phyloP scores from a whole-genome alignment of 2,329 filamentous ascomycete species.

The Annulohypoxylon truncatum region DNA sequence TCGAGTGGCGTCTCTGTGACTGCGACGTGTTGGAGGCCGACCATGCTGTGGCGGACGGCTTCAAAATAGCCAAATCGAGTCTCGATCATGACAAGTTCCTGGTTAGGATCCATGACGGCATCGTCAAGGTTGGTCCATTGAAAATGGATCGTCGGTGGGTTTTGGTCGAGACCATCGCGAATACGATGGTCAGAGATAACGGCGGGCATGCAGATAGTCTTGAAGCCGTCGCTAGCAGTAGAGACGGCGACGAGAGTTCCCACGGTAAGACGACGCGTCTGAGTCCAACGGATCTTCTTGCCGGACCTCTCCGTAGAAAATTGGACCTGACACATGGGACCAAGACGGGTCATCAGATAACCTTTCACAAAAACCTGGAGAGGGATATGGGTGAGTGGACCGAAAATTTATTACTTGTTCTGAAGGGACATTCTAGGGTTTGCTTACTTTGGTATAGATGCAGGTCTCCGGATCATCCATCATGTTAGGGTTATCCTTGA shows the following conservation, averaged over 20 bases:
- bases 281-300: conserved; percentile 74
- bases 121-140: conserved; percentile 73
- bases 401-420: not conserved
- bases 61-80: conserved; percentile 81
- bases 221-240: conserved; percentile 69
- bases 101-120: conserved; percentile 73
- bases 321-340: conserved; percentile 73
- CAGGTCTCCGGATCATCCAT: conserved; percentile 68
- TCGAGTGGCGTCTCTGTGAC: conserved; percentile 65
- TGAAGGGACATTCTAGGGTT: not conserved
- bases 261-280: conserved; percentile 63
- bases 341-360: conserved; percentile 70
- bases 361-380: conserved; percentile 73
- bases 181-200: conserved; percentile 77
- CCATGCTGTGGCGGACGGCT: conserved; percentile 76
- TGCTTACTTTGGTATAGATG: conserved; percentile 76
- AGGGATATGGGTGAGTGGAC: not conserved
- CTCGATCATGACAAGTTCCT: conserved; percentile 82
- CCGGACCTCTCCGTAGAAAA: conserved; percentile 76
- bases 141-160: conserved; percentile 79
- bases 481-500: conserved; percentile 64
- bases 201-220: conserved; percentile 74
- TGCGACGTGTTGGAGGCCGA: conserved; percentile 73
- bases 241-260: conserved; percentile 67
- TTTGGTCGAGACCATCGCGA: conserved; percentile 67